phyloP scores from a whole-genome alignment of 179 eudicot species.

The Drosera spatulata region DNA sequence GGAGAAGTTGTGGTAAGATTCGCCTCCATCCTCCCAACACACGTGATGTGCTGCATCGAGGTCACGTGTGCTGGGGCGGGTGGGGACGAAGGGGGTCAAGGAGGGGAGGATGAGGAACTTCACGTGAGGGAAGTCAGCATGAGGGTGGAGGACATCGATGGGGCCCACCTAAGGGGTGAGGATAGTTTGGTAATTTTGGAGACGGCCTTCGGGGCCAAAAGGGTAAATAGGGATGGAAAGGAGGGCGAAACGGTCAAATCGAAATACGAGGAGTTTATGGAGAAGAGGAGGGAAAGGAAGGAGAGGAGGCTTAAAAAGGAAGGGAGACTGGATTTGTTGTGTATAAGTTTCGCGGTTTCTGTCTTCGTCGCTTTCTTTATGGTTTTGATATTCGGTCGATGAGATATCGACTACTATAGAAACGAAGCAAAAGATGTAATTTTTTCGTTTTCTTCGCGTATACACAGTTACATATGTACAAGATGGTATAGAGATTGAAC shows the following conservation, averaged over 20 bases:
- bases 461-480: too few relatives aligned
- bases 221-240: conserved; percentile 16
- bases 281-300: conserved; percentile 42
- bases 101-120: conserved; percentile 32
- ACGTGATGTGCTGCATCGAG: conserved; percentile 43
- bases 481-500: too few relatives aligned
- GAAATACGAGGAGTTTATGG: conserved; percentile 38
- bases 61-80: conserved; percentile 50
- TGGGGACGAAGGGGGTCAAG: conserved; percentile 3
- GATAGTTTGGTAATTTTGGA: conserved; percentile 65
- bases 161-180: conserved; percentile 49
- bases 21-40: conserved; percentile 23
- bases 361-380: conserved; percentile 22
- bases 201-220: conserved; percentile 42
- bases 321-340: conserved; percentile 49
- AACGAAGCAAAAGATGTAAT: neutral
- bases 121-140: conserved; percentile 72
- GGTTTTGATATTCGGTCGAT: conserved; percentile 8
- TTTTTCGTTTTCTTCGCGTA: too few relatives aligned
- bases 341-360: conserved; percentile 37
- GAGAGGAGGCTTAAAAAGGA: conserved; percentile 47
- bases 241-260: conserved; percentile 29
- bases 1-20: conserved; percentile 63
- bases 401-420: neutral
- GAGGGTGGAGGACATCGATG: conserved; percentile 70